Evolutionary conservation across 192 early-diverging fungal genomes (phyloP).

Genomic region (Mortierella alpina): DNA sequence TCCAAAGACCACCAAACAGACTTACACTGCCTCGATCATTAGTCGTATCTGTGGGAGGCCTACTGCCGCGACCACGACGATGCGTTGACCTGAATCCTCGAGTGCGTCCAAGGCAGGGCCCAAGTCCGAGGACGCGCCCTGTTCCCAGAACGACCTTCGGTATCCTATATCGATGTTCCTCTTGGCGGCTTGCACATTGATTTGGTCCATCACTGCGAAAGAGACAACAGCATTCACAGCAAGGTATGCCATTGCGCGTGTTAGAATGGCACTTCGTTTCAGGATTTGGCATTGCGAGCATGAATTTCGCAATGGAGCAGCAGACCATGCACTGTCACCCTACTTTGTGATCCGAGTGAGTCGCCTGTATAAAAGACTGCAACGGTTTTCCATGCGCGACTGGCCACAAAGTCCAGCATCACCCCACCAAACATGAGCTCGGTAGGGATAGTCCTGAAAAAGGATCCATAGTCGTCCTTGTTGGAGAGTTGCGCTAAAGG

Average conservation of each 20-base stretch:
- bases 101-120: constrained; percentile 33
- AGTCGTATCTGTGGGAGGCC: constrained; percentile 45
- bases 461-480: constrained; percentile 61
- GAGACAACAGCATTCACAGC: background rate
- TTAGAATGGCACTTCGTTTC: no score
- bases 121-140: constrained; percentile 37
- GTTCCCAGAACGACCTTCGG: constrained; percentile 51
- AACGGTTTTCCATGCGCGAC: constrained; percentile 58
- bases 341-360: constrained; percentile 59
- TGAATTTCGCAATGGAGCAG: background rate
- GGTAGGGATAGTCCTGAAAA: constrained; percentile 65
- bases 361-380: constrained; percentile 62
- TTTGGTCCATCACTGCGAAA: constrained; percentile 55
- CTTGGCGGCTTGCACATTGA: constrained; percentile 33
- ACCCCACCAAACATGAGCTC: constrained; percentile 62
- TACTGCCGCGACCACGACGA: constrained; percentile 59
- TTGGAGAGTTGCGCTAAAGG: constrained; percentile 56
- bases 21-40: constrained; percentile 54
- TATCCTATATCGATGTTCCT: constrained; percentile 50
- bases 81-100: constrained; percentile 52
- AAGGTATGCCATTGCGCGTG: background rate
- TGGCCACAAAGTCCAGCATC: constrained; percentile 60
- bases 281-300: background rate
- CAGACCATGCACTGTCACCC: background rate
- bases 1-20: background rate